Conservation (phyloP, 345 rosid species). For the Lumnitzera racemosa region DNA sequence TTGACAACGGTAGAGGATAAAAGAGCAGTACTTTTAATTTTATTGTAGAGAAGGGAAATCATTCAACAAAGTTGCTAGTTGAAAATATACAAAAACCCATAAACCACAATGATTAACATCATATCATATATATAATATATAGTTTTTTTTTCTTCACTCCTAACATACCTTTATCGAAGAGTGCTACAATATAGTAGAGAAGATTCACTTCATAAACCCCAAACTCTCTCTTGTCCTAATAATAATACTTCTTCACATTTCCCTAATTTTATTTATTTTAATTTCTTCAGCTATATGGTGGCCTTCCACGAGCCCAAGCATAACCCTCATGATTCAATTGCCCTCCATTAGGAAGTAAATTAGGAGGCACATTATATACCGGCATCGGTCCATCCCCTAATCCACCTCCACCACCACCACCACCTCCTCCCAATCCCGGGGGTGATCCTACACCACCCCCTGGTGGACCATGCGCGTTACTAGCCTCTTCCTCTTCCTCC, state of each 20-base stretch:
- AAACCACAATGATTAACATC: too few relatives aligned
- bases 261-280: conserved; percentile 2
- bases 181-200: too few relatives aligned
- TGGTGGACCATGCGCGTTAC: conserved; percentile 27
- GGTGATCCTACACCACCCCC: conserved; percentile 37
- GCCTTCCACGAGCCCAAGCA: conserved; percentile 20
- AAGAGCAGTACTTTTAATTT: too few relatives aligned
- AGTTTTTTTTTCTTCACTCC: too few relatives aligned
- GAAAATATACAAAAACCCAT: too few relatives aligned
- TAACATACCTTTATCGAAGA: too few relatives aligned
- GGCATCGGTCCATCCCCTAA: conserved; percentile 11
- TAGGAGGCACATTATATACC: conserved; percentile 46
- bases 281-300: conserved; percentile 8
- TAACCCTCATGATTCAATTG: conserved; percentile 22
- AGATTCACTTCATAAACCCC: too few relatives aligned
- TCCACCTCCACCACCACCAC: conserved; percentile 27
- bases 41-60: too few relatives aligned
- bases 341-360: conserved; percentile 56
- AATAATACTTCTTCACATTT: neutral
- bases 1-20: too few relatives aligned
- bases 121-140: too few relatives aligned
- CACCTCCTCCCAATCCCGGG: conserved; percentile 17
- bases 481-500: conserved; percentile 39
- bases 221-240: too few relatives aligned
- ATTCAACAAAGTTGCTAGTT: too few relatives aligned